These are phyloP conservation scores for Lathyrus tuberosus DNA, from an alignment of 306 rosid species.

Conservation along the genomic window DNA sequence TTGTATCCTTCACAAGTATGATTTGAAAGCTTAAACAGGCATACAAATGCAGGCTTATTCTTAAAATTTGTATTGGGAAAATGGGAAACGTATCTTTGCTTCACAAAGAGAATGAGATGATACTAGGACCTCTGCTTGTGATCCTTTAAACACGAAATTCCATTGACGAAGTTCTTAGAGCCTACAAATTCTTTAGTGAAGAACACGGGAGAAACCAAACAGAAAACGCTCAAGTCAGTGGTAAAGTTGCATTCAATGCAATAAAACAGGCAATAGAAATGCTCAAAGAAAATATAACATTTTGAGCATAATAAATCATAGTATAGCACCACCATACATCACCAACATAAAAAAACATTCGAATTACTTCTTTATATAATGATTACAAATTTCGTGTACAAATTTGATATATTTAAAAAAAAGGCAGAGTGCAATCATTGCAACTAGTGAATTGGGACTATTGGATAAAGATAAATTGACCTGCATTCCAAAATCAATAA, in stretches of 20 bases:
- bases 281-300: background rate
- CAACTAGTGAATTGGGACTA: background rate
- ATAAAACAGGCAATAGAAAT: conserved; percentile 20
- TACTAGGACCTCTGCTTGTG: conserved; percentile 21
- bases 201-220: conserved; percentile 23
- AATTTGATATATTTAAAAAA: background rate
- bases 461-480: no score
- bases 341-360: background rate
- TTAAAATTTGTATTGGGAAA: conserved; percentile 19
- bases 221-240: conserved; percentile 11
- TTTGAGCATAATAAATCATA: background rate
- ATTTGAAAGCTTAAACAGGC: conserved; percentile 26
- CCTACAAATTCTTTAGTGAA: conserved; percentile 33
- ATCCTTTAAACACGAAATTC: conserved; percentile 23
- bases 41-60: conserved; percentile 1
- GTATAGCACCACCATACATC: background rate
- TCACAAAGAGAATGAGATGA: conserved; percentile 27
- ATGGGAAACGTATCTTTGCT: conserved; percentile 23
- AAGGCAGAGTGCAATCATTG: background rate
- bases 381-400: background rate
- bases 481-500: background rate
- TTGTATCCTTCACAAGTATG: conserved; percentile 38
- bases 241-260: conserved; percentile 19
- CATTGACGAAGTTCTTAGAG: conserved; percentile 15
- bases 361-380: background rate